Evolutionary conservation across 768 basidiomycete genomes (phyloP), one percentile per base, ranked within the genome.

Genomic region (Tulasnella calospora): DNA sequence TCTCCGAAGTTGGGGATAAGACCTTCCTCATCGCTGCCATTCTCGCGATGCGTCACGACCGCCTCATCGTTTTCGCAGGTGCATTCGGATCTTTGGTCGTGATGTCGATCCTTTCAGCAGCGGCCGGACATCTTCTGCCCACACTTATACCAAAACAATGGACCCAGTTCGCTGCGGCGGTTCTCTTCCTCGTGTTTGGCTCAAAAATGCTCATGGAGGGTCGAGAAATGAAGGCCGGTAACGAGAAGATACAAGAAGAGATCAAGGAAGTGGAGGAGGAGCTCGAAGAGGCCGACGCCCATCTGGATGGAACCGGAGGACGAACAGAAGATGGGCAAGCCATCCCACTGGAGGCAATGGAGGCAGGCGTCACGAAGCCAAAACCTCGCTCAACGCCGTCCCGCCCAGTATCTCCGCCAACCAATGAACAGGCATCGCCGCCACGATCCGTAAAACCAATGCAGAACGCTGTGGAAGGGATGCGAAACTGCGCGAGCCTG

Each of bases 191-290:
- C 69, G 89, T 94, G 1, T 99, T 99, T 84, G 98, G 98, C 6
- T 85, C 86, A 72, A 94, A 92, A 85, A 96, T 99, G 95, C 82
- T 95, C 76, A 85, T 91, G 83, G 97, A 99, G 83, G 96, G 90
- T 3, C 85, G 90, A 75, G 87, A 86, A 80, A 98, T 99, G 94
- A 86, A 89, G 76, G 85, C 86, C 0, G 95, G 93, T 8, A 91
- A 86, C 75, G 92, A 90, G 79, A 95, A 95, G 85, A 92, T 98
- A 21, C 85, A 91, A 82, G 96, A 98, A 84, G 98, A 99, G 85
- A 94, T 98, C 92, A 89, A 90, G 76, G 96, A 99, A 86, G 93
- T 94, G n/a, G 92, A 92, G 85, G 95, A 96, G 83, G 97, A 99
- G 85, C 91, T 95, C 81, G 93, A 89, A 4, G 93, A 95, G 80